Conservation (phyloP, 2,329 filamentous ascomycete genomes). For the Pseudocercospora vitis region DNA sequence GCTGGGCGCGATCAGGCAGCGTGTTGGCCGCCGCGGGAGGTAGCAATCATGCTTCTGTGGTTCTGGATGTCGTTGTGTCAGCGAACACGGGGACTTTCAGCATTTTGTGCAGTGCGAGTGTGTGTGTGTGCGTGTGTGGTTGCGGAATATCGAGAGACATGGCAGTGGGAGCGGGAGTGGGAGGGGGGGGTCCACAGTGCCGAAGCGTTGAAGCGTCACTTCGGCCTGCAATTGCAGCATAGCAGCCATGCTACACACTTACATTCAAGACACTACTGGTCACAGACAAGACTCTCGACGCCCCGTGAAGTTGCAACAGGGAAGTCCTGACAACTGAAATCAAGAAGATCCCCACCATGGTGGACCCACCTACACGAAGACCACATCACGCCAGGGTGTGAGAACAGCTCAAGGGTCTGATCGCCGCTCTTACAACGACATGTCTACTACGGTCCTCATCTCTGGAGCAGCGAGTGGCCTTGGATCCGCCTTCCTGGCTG, state of each 20-base stretch:
- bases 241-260: too few relatives aligned
- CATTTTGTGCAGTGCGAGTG: not conserved
- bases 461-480: slow-evolving; percentile 43
- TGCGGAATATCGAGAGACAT: not conserved
- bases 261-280: too few relatives aligned
- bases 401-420: not conserved
- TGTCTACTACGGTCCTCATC: slow-evolving; percentile 37
- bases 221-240: too few relatives aligned
- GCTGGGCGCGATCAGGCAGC: not conserved
- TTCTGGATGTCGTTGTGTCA: not conserved
- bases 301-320: not conserved
- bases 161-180: not conserved
- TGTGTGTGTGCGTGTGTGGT: too few relatives aligned
- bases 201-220: too few relatives aligned
- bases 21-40: not conserved
- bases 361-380: not conserved
- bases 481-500: slow-evolving; percentile 38
- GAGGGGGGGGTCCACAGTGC: too few relatives aligned
- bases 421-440: not conserved
- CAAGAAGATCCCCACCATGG: not conserved
- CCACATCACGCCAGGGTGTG: not conserved
- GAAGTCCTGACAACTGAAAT: not conserved
- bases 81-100: not conserved
- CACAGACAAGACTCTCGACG: too few relatives aligned
- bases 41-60: not conserved